phyloP scores from a whole-genome alignment of 129 eudicot genomes.

The Centaurea solstitialis region DNA sequence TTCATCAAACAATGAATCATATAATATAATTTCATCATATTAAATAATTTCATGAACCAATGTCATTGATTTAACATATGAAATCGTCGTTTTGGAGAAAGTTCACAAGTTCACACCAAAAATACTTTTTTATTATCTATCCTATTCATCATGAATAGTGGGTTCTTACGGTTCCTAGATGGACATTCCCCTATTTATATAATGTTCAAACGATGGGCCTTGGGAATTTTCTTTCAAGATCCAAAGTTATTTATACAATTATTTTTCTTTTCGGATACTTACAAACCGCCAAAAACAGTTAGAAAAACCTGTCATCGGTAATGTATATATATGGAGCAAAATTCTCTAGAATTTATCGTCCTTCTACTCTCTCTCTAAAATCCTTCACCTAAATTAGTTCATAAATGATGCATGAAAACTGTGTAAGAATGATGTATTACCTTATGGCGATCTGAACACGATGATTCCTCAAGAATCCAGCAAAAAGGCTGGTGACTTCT shows the following conservation, averaged over 20 bases:
- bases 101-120: no score
- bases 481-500: constrained; percentile 58
- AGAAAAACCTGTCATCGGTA: neutral
- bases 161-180: no score
- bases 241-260: neutral
- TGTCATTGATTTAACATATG: no score
- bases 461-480: constrained; percentile 52
- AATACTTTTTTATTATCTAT: no score
- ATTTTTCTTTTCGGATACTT: neutral
- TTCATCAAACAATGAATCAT: no score
- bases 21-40: no score
- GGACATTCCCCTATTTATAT: neutral
- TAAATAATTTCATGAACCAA: no score
- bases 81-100: no score
- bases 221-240: neutral
- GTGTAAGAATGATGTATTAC: constrained; percentile 29
- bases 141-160: no score
- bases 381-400: neutral
- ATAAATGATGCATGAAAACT: neutral
- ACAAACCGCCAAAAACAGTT: neutral
- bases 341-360: neutral
- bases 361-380: neutral
- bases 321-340: neutral
- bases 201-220: neutral
- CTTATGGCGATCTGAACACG: constrained; percentile 75